phyloP scores from a whole-genome alignment of 1,284 basidiomycete species.

The Leccinum ponderosum region DNA sequence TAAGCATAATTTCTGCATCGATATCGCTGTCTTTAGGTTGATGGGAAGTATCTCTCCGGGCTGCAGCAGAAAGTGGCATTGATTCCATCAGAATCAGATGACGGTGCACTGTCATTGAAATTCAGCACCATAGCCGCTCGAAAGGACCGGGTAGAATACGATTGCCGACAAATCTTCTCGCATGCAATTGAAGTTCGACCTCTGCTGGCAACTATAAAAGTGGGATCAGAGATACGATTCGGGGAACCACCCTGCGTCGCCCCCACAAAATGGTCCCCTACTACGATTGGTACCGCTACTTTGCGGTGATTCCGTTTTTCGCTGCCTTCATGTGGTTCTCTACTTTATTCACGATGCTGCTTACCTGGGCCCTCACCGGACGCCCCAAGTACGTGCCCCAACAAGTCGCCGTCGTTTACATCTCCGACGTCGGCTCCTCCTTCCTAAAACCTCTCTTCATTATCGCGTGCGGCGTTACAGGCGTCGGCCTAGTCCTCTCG shows the following conservation, averaged over 20 bases:
- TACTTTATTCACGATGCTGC: constrained; percentile 63
- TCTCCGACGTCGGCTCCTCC: constrained; percentile 72
- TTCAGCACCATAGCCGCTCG: neutral
- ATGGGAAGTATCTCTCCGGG: neutral
- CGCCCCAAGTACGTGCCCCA: constrained; percentile 48
- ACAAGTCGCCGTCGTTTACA: constrained; percentile 64
- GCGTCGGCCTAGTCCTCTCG: constrained; percentile 57
- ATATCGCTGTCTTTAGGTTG: neutral
- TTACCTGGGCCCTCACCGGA: constrained; percentile 59
- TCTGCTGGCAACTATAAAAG: constrained; percentile 12
- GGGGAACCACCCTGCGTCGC: neutral
- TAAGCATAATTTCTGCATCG: neutral
- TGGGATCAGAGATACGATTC: neutral
- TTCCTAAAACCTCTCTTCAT: constrained; percentile 74
- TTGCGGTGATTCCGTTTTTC: constrained; percentile 63
- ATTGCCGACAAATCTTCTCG: neutral
- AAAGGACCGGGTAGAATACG: neutral
- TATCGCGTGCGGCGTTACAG: constrained; percentile 59
- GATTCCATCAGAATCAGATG: neutral
- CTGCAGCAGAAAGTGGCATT: neutral
- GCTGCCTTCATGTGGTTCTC: constrained; percentile 64
- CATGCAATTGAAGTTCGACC: neutral
- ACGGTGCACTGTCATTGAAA: neutral
- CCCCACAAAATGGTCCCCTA: constrained; percentile 16
- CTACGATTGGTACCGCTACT: constrained; percentile 46